Evolutionary conservation across 495 filamentous ascomycete genomes (phyloP), one percentile per base, ranked within the genome.

Genomic region (Penicillium robsamsonii): DNA sequence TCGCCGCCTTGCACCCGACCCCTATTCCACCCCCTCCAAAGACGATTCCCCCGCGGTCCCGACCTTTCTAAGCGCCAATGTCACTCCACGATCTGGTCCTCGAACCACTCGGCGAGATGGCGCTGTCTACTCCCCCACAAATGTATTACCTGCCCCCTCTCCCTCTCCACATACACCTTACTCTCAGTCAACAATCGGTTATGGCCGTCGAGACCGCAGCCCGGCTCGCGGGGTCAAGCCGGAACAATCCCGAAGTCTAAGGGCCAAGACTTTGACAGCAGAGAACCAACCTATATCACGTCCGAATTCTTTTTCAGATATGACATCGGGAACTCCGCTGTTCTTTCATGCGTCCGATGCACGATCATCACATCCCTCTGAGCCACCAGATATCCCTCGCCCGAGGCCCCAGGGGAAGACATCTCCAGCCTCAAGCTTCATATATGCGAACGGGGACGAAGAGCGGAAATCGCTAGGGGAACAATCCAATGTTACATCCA

Each of bases 291-390:
- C 66, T 7, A 24, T 27, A 1, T 66, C 73, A 25, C 69, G 70
- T 7, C 67, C 69, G 5, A 68, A 63, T 40, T 73, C 73, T 0
- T 67, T 68, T n/a, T 68, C 64, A 5, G 73, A 74, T 11, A 42
- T 61, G 40, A 54, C 64, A 0, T 47, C 68, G 2, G 58, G 46
- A 6, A 66, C 81, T 5, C 81, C 86, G 30, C 87, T 85, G 69
- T 91, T 92, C 74, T 91, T 92, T 64, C 87, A 88, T 70, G 89
- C 87, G 8, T 83, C 81, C 61, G 86, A 90, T 56, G 84, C 79
- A n/a, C 84, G 82, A 57, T 72, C 76, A 12, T 59, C 71, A 24
- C 56, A 55, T 29, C 52, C 63, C 27, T 66, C 69, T 9, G 69
- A 75, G 31, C 45, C 55, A 15, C 25, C 49, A 29, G 66, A 70